These are phyloP conservation scores for Fusarium tupiense DNA, from an alignment of 2,329 filamentous ascomycete species.

Conservation along the genomic window DNA sequence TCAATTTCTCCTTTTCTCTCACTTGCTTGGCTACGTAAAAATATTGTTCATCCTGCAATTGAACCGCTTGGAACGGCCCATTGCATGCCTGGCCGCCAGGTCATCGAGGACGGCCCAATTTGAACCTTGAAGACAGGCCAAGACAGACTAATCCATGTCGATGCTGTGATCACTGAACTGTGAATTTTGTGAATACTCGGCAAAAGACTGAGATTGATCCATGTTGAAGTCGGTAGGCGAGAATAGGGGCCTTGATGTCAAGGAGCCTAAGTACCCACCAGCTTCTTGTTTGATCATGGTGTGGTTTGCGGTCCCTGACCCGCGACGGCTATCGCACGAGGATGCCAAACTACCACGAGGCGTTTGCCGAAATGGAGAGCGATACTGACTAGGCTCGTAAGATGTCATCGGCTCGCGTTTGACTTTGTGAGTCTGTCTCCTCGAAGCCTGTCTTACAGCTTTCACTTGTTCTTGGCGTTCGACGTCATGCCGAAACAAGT, in stretches of 20 bases:
- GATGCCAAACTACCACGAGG: neutral
- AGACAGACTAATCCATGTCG: neutral
- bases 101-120: neutral
- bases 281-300: neutral
- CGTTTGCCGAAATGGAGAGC: neutral
- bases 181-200: neutral
- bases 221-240: neutral
- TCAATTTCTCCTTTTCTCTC: neutral
- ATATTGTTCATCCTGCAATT: neutral
- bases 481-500: constrained; percentile 52
- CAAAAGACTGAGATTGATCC: neutral
- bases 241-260: neutral
- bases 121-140: neutral
- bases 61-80: neutral
- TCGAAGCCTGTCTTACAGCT: neutral
- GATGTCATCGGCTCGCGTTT: neutral
- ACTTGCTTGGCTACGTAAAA: neutral
- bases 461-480: neutral
- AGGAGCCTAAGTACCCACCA: neutral
- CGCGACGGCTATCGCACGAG: neutral
- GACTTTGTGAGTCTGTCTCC: neutral
- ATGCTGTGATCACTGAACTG: neutral
- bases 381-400: neutral
- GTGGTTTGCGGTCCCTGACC: neutral
- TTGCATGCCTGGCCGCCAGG: neutral